Conservation (phyloP, 345 rosid genomes). For the Linum usitatissimum region DNA sequence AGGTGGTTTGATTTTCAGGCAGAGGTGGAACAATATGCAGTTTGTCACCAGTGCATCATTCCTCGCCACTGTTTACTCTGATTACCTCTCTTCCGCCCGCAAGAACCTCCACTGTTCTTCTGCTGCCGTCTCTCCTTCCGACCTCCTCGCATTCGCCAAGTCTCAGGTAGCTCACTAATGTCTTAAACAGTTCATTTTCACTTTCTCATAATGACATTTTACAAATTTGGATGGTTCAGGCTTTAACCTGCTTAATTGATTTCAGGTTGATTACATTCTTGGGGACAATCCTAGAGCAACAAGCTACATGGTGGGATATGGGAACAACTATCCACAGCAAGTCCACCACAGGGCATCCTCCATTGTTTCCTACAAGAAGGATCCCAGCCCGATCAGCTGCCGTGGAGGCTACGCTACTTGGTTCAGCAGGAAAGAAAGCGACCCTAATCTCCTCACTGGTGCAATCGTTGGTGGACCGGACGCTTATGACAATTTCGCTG, state of each 20-base stretch:
- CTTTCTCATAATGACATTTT: background rate
- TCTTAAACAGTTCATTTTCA: background rate
- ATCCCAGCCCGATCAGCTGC: conserved; percentile 63
- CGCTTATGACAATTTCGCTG: conserved; percentile 89
- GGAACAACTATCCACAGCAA: conserved; percentile 79
- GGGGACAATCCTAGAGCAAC: conserved; percentile 98
- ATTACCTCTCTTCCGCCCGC: conserved; percentile 65
- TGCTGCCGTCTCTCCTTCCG: conserved; percentile 43
- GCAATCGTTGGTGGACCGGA: conserved; percentile 97
- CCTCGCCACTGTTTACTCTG: conserved; percentile 66
- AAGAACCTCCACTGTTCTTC: conserved; percentile 47
- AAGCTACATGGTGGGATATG: conserved; percentile 95
- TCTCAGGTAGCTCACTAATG: conserved; percentile 47
- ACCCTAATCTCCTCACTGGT: conserved; percentile 85
- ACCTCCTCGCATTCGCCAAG: conserved; percentile 72
- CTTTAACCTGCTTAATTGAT: too few relatives aligned
- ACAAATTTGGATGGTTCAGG: too few relatives aligned
- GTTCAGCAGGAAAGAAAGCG: conserved; percentile 63
- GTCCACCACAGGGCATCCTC: conserved; percentile 94
- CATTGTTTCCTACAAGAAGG: conserved; percentile 64
- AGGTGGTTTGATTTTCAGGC: conserved; percentile 83
- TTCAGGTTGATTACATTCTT: conserved; percentile 81
- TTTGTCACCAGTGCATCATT: conserved; percentile 85
- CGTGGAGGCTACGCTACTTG: conserved; percentile 92
- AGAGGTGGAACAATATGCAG: conserved; percentile 95